phyloP scores from a whole-genome alignment of 176 grass and related monocot genomes.

The Phoenix dactylifera region DNA sequence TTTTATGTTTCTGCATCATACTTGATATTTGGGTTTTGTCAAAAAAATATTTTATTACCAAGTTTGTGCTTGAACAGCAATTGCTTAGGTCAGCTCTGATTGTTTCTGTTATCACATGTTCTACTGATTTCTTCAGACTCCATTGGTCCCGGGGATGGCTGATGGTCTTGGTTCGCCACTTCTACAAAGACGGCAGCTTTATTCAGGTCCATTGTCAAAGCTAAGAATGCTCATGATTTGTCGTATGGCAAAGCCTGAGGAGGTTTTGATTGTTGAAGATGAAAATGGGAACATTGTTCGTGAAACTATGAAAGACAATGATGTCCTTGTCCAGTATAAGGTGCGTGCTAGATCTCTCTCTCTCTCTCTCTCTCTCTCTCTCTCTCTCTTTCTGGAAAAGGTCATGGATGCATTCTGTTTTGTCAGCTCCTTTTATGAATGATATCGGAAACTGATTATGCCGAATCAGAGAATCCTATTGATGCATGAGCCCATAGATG shows the following conservation, averaged over 20 bases:
- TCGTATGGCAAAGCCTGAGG: conserved; percentile 97
- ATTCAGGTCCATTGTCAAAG: conserved; percentile 73
- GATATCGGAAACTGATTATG: too few species aligned
- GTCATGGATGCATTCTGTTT: too few species aligned
- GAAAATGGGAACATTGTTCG: conserved; percentile 99
- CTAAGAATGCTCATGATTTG: conserved; percentile 97
- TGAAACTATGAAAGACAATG: conserved; percentile 98
- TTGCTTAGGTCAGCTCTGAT: background rate
- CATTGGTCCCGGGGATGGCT: conserved; percentile 63
- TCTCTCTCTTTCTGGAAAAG: too few species aligned
- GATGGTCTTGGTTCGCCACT: conserved; percentile 62
- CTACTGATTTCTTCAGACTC: conserved; percentile 19
- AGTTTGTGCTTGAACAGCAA: background rate
- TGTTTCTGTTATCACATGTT: background rate
- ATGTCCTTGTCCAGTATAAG: conserved; percentile 99
- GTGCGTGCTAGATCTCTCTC: conserved; percentile 22
- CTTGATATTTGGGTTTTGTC: too few species aligned
- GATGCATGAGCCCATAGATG: background rate
- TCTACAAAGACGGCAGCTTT: conserved; percentile 85
- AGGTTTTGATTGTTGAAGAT: conserved; percentile 97
- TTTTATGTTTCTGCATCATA: too few species aligned
- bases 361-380: too few species aligned
- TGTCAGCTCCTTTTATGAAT: too few species aligned
- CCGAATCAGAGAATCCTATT: too few species aligned
- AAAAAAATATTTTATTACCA: background rate